These are phyloP conservation scores for Papiliotrema flavescens DNA, from an alignment of 1,284 basidiomycete genomes.

Conservation along the genomic window DNA sequence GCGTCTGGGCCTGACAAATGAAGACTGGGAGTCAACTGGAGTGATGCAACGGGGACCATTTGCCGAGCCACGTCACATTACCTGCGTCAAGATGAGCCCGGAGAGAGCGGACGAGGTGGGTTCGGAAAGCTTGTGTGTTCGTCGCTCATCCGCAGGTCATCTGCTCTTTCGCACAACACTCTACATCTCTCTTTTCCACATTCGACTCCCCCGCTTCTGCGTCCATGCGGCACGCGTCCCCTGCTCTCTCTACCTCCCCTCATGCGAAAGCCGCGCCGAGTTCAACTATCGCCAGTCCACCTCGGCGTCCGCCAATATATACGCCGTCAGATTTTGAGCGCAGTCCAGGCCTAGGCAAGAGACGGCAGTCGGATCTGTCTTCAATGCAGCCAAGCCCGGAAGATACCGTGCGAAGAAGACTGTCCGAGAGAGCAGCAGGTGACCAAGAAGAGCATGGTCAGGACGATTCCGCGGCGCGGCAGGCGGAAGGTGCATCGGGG, in stretches of 20 bases:
- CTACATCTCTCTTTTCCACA: constrained; percentile 75
- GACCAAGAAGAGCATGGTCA: neutral
- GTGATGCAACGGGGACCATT: constrained; percentile 29
- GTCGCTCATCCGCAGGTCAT: constrained; percentile 24
- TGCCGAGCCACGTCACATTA: constrained; percentile 60
- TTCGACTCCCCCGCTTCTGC: constrained; percentile 55
- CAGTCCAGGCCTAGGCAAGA: constrained; percentile 3
- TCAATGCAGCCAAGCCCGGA: neutral
- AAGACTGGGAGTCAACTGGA: constrained; percentile 37
- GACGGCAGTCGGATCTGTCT: constrained; percentile 8
- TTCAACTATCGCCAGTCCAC: neutral
- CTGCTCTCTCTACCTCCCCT: constrained; percentile 8
- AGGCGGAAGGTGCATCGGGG: too few relatives aligned
- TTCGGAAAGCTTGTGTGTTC: constrained; percentile 4
- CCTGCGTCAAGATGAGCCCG: constrained; percentile 70
- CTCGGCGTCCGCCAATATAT: neutral
- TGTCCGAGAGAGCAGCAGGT: neutral
- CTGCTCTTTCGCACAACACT: constrained; percentile 69
- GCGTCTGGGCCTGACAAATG: constrained; percentile 63
- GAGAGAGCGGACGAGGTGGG: constrained; percentile 74
- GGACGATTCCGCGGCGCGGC: neutral
- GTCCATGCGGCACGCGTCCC: constrained; percentile 10
- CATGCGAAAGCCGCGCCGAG: neutral
- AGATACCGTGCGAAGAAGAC: neutral
- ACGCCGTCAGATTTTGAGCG: neutral